Base-by-base conservation (phyloP, 129 eudicot genomes). In the Chrysanthemum makinoi region DNA sequence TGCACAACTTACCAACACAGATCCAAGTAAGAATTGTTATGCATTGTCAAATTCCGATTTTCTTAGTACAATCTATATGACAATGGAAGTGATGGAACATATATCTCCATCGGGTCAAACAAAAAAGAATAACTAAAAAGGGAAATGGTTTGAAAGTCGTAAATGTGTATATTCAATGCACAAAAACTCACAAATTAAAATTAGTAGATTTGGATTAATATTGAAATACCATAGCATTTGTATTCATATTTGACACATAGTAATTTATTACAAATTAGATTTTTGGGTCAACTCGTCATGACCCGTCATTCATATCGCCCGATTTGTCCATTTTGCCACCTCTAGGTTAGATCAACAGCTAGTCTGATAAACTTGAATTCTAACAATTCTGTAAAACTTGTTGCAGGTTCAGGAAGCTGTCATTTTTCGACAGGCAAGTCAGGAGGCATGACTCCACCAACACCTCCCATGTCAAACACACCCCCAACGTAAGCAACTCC, bases 341-440 rank as follows among this genome's bases (percentile, higher is more conserved):
- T 62, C 47, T 30, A 62, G 70, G 47, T 47, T 66, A 47, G 35
- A 10, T 54, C 28, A 30, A 69, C 19, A 52, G 74, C 33, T 53
- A 33, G 28, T 69, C 35, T 20, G 50, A 30, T 62, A 43, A 68
- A 15, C n/a, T 62, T 65, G 58, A 22, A 59, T 22, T 35, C 19
- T 56, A 65, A 72, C 6, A 44, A 66, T 46, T 3, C 14, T 53
- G 5, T 10, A 20, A 50, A 61, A 62, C 51, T 14, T 67, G 54
- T 69, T 80, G 65, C 77, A 89, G 96, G 96, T 75, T 75, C 87
- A 11, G 93, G 96, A 77, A 80, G 80, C 70, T 94, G 98, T 62
- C 78, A 68, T 5, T 94, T 20, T 77, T 53, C 96, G 30, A 74
- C 95, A 9, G 15, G 87, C 10, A 79, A 55, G 62, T 68, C 85